Percentiles rank a stretch among this genome's conserved stretches.
Evolutionary conservation across 306 rosid genomes (phyloP).

Genomic region (Trifolium subterraneum): DNA sequence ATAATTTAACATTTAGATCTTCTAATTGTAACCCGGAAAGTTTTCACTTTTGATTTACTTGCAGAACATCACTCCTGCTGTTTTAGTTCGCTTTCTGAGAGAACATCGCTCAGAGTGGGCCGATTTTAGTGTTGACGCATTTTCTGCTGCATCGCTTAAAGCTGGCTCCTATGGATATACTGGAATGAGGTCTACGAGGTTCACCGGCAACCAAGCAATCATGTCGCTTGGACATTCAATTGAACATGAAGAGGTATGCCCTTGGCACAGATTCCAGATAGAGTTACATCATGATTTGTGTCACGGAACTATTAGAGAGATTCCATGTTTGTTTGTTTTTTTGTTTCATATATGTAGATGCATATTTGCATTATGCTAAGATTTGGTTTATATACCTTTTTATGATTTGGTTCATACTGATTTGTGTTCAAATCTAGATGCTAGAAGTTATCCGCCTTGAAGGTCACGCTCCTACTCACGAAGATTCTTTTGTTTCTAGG

Average conservation of each 20-base stretch:
- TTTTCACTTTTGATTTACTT: slow-evolving; percentile 33
- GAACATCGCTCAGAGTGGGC: slow-evolving; percentile 99
- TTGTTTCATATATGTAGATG: neutral
- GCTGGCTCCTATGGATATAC: slow-evolving; percentile 81
- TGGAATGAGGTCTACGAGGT: slow-evolving; percentile 87
- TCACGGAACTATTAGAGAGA: neutral
- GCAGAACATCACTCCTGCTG: slow-evolving; percentile 91
- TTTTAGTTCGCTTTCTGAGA: slow-evolving; percentile 90
- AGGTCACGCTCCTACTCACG: slow-evolving; percentile 85
- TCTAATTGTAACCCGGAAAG: slow-evolving; percentile 11
- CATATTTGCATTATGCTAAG: slow-evolving; percentile 31
- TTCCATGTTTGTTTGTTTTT: neutral
- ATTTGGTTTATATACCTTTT: slow-evolving; percentile 6
- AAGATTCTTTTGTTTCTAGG: slow-evolving; percentile 83
- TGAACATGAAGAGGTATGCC: slow-evolving; percentile 88
- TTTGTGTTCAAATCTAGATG: slow-evolving; percentile 55
- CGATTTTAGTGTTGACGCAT: slow-evolving; percentile 96
- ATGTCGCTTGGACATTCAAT: slow-evolving; percentile 97
- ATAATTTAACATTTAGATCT: neutral
- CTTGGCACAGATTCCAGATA: neutral
- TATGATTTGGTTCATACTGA: slow-evolving; percentile 1
- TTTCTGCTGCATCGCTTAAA: slow-evolving; percentile 78
- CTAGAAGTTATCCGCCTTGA: slow-evolving; percentile 95
- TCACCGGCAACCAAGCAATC: slow-evolving; percentile 93
- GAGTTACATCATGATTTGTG: slow-evolving; percentile 5